These are phyloP conservation scores for Paramecium tetraurelia DNA, from an alignment of 73 alveolate genomes.

Conservation along the genomic window DNA sequence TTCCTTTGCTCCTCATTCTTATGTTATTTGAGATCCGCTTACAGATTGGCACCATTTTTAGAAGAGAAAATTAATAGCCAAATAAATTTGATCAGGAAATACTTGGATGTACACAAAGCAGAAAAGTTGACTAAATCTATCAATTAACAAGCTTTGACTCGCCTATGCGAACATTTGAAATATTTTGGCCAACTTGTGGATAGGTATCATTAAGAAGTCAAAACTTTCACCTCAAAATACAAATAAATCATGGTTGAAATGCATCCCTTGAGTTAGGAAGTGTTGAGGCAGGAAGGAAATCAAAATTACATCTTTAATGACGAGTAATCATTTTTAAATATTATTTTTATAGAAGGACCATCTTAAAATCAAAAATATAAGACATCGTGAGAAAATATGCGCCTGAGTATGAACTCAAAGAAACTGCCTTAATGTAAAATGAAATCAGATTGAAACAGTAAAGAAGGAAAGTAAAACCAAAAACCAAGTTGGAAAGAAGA, in stretches of 20 bases:
- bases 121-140: neutral
- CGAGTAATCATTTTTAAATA: neutral
- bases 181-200: neutral
- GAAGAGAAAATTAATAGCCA: neutral
- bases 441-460: neutral
- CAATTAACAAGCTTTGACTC: neutral
- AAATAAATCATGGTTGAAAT: neutral
- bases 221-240: neutral
- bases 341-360: neutral
- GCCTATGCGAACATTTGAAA: neutral
- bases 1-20: neutral
- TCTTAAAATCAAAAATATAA: neutral
- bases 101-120: neutral
- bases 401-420: neutral
- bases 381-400: neutral
- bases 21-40: neutral
- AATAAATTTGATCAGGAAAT: neutral
- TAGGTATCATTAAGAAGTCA: neutral
- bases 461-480: neutral
- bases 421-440: neutral
- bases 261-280: neutral
- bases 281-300: neutral
- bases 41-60: neutral
- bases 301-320: neutral
- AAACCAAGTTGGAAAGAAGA: neutral